Evolutionary conservation across 2,329 filamentous ascomycete genomes (phyloP).

Genomic region (Alternaria metachromatica): DNA sequence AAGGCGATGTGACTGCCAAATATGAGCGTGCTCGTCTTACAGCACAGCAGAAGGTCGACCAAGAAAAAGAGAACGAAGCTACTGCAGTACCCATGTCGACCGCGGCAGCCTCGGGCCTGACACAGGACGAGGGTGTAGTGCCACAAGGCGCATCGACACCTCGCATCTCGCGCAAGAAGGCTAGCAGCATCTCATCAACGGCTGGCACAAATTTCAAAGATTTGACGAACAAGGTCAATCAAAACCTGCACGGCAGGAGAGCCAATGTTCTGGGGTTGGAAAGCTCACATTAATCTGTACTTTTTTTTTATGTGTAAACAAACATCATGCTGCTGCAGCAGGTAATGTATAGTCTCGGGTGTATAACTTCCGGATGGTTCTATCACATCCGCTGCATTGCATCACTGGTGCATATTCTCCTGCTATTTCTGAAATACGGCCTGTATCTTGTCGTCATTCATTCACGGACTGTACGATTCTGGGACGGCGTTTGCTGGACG

Average conservation of each 20-base stretch:
- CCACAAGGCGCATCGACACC: slow-evolving; percentile 44
- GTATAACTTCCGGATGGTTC: slow-evolving; percentile 19
- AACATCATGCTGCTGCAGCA: slow-evolving; percentile 24
- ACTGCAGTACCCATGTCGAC: slow-evolving; percentile 18
- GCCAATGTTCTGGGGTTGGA: slow-evolving; percentile 56
- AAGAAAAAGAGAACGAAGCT: slow-evolving; percentile 50
- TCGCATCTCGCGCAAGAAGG: slow-evolving; percentile 52
- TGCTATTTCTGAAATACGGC: slow-evolving; percentile 5
- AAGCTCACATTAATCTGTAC: slow-evolving; percentile 44
- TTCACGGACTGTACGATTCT: slow-evolving; percentile 33
- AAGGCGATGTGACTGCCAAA: slow-evolving; percentile 64
- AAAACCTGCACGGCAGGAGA: slow-evolving; percentile 54
- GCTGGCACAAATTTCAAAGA: slow-evolving; percentile 54
- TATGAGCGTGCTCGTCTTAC: slow-evolving; percentile 64
- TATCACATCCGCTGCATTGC: slow-evolving; percentile 32
- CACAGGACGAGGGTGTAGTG: slow-evolving; percentile 33
- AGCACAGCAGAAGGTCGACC: slow-evolving; percentile 64
- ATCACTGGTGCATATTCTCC: slow-evolving; percentile 20
- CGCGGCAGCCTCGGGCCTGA: slow-evolving; percentile 20
- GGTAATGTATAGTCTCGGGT: slow-evolving; percentile 45
- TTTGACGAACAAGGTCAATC: slow-evolving; percentile 54
- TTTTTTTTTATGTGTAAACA: slow-evolving; percentile 15
- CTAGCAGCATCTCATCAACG: slow-evolving; percentile 46
- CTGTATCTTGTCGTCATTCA: slow-evolving; percentile 17
- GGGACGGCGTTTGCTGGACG: slow-evolving; percentile 26